Base-by-base conservation (phyloP, 495 filamentous ascomycete species). In the Cenococcum geophilum region DNA sequence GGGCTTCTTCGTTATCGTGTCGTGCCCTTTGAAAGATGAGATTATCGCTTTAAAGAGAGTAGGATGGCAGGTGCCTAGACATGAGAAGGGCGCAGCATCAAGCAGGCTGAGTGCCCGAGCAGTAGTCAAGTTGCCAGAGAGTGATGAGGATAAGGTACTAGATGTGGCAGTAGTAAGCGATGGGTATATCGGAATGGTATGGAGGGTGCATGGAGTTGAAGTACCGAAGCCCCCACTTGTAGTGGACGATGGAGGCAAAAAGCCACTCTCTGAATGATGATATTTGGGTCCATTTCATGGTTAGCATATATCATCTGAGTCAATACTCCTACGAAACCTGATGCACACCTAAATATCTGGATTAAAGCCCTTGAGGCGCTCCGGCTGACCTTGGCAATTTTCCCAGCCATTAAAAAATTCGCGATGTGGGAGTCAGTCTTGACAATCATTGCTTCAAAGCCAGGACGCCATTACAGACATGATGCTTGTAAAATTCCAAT, bases 1-100 rank as follows among this genome's bases (percentile, higher is more conserved):
- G 72, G 92, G 95, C 1, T 97, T 84, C 82, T 97, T 97, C 72
- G 80, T 92, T 6, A 60, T 97, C 42, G 79, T 95, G 0, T 80
- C 82, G 4, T 83, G 90, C 62, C 73, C 79, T 0, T 73, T 72
- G 11, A 76, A 70, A 9, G 91, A 92, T 61, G 91, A 96, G 62
- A 77, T 97, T 5, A 66, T 95, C 5, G 92, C 87, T 1, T 76
- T 97, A 52, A 96, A 96, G 77, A 77, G 93, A 53, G 83, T 91
- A 0, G 85, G 84, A 0, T 97, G 92, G 91, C 80, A 77, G 14
- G 60, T 77, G 18, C 22, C 57, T 36, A 21, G 68, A 59, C 59
- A 74, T 56, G 60, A 68, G 25, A 60, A 43, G 63, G 64, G 6
- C 60, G 55, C 36, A 40, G 56, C 43, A 61, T 70, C 6, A 72